Evolutionary conservation across 345 rosid genomes (phyloP).

Genomic region (Linum lewisii): DNA sequence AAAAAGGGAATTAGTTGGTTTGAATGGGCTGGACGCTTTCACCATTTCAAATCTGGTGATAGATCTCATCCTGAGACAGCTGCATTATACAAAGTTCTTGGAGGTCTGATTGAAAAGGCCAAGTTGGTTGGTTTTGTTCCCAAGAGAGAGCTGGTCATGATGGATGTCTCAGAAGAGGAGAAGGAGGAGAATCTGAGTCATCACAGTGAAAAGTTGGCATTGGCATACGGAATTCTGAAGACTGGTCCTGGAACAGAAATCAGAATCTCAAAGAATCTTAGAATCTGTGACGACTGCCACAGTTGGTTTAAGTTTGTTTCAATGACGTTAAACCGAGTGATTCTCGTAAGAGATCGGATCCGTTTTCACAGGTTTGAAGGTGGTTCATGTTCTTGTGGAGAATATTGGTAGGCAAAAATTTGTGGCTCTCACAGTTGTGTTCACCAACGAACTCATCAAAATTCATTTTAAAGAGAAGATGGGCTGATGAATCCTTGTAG

Average conservation of each 20-base stretch:
- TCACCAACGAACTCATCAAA: background rate
- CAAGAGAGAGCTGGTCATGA: conserved; percentile 56
- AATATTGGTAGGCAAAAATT: conserved; percentile 39
- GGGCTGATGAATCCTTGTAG: no score
- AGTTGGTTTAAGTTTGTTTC: conserved; percentile 64
- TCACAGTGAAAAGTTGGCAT: conserved; percentile 77
- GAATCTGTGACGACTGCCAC: conserved; percentile 79
- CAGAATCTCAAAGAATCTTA: conserved; percentile 60
- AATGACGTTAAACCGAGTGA: conserved; percentile 42
- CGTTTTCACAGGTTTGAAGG: conserved; percentile 79
- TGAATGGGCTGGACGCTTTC: conserved; percentile 52
- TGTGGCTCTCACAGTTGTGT: background rate
- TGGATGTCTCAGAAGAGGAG: conserved; percentile 86
- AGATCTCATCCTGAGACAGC: conserved; percentile 54
- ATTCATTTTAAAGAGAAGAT: no score
- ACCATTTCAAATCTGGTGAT: conserved; percentile 64
- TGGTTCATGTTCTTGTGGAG: conserved; percentile 65
- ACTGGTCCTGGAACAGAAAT: conserved; percentile 57
- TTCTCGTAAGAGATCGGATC: conserved; percentile 62
- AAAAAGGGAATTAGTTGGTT: conserved; percentile 71
- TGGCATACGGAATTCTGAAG: conserved; percentile 71
- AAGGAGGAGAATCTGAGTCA: conserved; percentile 57
- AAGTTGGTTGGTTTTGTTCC: conserved; percentile 59
- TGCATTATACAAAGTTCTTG: conserved; percentile 45
- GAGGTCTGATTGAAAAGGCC: conserved; percentile 31